Evolutionary conservation across 148 eudicot species (phyloP).

Genomic region (Camellia japonica): DNA sequence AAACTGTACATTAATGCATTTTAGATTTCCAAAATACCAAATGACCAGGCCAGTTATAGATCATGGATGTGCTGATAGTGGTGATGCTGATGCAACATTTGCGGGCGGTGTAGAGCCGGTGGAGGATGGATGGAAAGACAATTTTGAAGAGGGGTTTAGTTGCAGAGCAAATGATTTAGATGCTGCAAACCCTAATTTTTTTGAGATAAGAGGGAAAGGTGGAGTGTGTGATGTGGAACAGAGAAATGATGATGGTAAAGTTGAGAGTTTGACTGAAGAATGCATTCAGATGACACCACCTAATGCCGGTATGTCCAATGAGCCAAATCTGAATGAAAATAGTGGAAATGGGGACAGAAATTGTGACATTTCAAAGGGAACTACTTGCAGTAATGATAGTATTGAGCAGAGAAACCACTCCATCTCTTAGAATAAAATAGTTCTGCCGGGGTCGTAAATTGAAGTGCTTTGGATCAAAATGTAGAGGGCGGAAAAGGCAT

Average conservation of each 20-base stretch:
- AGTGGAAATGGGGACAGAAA: neutral
- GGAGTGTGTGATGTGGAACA: neutral
- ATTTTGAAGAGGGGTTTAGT: neutral
- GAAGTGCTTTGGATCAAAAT: too few relatives aligned
- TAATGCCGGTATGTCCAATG: neutral
- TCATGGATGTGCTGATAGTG: too few relatives aligned
- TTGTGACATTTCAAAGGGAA: neutral
- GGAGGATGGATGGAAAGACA: neutral
- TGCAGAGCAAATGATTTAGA: neutral
- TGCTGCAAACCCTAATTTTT: neutral
- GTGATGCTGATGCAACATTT: neutral
- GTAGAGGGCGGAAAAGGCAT: too few relatives aligned
- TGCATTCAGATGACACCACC: neutral
- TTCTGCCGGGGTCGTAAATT: too few relatives aligned
- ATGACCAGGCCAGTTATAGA: too few relatives aligned
- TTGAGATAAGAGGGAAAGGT: neutral
- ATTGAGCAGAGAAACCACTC: neutral
- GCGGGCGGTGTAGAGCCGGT: neutral
- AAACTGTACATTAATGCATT: neutral
- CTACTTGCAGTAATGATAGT: neutral
- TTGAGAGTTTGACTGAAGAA: neutral
- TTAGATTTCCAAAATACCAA: conserved; percentile 44
- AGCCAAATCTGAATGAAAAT: neutral
- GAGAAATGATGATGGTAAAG: neutral
- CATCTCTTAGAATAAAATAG: neutral